phyloP scores from a whole-genome alignment of 2,329 filamentous ascomycete genomes.

The Trichoderma lentiforme region DNA sequence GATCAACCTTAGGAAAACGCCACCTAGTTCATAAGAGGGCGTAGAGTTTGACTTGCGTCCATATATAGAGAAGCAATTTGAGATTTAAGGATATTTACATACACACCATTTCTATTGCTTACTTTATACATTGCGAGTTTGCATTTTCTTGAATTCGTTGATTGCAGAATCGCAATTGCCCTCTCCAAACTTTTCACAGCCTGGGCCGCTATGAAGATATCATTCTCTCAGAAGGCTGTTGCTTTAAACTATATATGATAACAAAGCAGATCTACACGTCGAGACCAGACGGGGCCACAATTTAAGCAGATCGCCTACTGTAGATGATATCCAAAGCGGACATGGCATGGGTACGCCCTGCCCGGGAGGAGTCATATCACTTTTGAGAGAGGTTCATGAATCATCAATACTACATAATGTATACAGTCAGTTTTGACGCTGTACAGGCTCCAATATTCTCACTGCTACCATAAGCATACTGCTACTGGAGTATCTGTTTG shows the following conservation, averaged over 20 bases:
- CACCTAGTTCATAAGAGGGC: neutral
- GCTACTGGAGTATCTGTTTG: neutral
- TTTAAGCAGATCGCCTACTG: neutral
- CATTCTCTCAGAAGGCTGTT: neutral
- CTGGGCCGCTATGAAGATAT: neutral
- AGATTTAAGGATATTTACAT: neutral
- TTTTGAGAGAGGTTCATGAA: neutral
- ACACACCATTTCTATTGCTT: neutral
- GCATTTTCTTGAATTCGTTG: neutral
- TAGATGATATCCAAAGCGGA: neutral
- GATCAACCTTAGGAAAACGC: neutral
- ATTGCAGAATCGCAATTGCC: too few species aligned
- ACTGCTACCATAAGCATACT: neutral
- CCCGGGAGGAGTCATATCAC: neutral
- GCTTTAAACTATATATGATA: neutral
- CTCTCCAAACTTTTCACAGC: neutral
- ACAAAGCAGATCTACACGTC: neutral
- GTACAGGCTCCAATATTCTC: neutral
- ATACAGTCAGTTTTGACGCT: neutral
- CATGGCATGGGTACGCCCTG: neutral
- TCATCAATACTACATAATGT: neutral
- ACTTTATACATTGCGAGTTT: neutral
- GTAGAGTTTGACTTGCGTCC: neutral
- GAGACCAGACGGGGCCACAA: neutral
- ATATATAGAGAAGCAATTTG: neutral